Conservation (phyloP, 2,329 filamentous ascomycete species). For the Pseudohalonectria lignicola region DNA sequence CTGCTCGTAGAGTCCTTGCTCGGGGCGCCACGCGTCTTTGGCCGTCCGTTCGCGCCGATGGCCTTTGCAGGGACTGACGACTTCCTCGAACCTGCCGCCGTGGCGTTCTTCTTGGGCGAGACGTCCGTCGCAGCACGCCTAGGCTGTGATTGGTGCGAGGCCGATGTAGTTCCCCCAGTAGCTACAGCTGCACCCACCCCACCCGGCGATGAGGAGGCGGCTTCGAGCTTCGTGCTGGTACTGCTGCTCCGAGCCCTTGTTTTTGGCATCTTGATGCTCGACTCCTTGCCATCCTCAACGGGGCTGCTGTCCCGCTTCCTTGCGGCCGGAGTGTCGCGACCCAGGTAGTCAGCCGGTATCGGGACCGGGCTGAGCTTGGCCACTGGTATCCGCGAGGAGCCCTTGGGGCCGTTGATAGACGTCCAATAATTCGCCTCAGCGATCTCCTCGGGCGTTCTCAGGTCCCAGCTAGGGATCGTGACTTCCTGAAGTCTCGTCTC, state of each 20-base stretch:
- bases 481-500: constrained; percentile 26
- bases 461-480: constrained; percentile 51
- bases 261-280: constrained; percentile 47
- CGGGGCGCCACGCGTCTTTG: constrained; percentile 51
- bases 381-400: constrained; percentile 76
- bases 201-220: constrained; percentile 11
- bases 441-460: constrained; percentile 69
- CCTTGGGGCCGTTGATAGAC: constrained; percentile 41
- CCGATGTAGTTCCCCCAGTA: no score
- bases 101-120: constrained; percentile 40
- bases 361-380: constrained; percentile 70
- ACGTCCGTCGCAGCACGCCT: constrained; percentile 35
- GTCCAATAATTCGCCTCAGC: constrained; percentile 43
- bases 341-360: constrained; percentile 59
- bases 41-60: constrained; percentile 32
- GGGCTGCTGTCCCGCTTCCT: constrained; percentile 47
- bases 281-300: constrained; percentile 33
- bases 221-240: constrained; percentile 49
- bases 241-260: constrained; percentile 62
- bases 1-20: constrained; percentile 31
- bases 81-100: constrained; percentile 27
- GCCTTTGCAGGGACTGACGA: constrained; percentile 29
- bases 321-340: constrained; percentile 58
- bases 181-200: no score
- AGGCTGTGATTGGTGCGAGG: no score